These are phyloP conservation scores for Boechera divaricarpa DNA, from an alignment of 345 rosid species.

Conservation along the genomic window DNA sequence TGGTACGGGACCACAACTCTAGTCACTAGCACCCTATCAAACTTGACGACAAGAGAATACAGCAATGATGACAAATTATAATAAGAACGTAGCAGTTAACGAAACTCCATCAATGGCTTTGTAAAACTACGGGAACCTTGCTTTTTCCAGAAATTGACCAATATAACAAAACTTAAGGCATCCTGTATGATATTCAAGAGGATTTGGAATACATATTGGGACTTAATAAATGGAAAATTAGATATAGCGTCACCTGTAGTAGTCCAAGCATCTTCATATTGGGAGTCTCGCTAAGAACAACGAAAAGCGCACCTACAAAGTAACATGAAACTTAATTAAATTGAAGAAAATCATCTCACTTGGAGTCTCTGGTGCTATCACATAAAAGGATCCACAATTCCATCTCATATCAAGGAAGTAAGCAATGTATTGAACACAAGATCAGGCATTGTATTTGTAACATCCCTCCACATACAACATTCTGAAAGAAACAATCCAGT, in stretches of 20 bases:
- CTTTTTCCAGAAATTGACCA: slow-evolving; percentile 3
- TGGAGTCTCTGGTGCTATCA: slow-evolving; percentile 2
- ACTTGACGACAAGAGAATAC: slow-evolving; percentile 13
- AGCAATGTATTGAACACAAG: slow-evolving; percentile 6
- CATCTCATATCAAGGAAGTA: not conserved
- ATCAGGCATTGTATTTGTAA: not conserved
- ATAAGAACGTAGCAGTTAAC: not conserved
- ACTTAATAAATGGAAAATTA: slow-evolving; percentile 10
- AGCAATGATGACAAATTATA: slow-evolving; percentile 1
- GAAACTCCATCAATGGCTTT: not conserved
- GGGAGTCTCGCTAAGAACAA: slow-evolving; percentile 76
- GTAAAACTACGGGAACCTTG: not conserved
- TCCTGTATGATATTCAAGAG: slow-evolving; percentile 8
- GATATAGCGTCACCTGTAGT: slow-evolving; percentile 65
- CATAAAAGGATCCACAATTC: slow-evolving; percentile 10
- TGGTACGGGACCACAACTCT: not conserved
- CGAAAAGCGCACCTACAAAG: slow-evolving; percentile 83
- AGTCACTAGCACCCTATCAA: slow-evolving; percentile 16
- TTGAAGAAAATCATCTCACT: slow-evolving; percentile 15
- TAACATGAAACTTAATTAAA: slow-evolving; percentile 32
- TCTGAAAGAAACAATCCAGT: too few relatives aligned
- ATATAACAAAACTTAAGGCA: not conserved
- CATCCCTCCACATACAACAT: not conserved
- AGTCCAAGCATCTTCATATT: slow-evolving; percentile 97
- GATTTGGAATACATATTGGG: slow-evolving; percentile 12